Evolutionary conservation across 1,284 basidiomycete species (phyloP).

Genomic region (Leccinum griseonigrum): DNA sequence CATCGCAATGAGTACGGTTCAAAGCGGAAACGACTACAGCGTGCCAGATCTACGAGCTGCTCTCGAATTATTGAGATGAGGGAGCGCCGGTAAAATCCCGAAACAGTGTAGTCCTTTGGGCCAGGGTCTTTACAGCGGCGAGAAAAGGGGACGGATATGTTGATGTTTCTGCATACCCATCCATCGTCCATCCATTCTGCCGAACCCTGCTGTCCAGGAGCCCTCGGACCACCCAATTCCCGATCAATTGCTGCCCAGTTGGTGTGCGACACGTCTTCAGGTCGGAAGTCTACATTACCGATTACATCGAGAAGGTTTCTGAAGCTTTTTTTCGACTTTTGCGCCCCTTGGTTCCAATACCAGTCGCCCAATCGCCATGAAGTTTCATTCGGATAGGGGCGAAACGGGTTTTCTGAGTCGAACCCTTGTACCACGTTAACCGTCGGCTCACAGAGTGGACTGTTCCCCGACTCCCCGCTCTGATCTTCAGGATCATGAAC

Average conservation of each 20-base stretch:
- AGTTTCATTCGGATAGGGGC: neutral
- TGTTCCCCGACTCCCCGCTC: neutral
- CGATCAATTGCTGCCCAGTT: neutral
- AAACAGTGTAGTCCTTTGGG: neutral
- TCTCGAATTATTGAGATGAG: neutral
- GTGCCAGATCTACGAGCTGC: neutral
- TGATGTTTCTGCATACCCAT: neutral
- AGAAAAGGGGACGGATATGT: neutral
- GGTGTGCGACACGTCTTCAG: neutral
- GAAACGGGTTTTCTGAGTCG: neutral
- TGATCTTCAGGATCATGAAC: neutral
- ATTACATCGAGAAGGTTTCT: neutral
- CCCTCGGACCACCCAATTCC: neutral
- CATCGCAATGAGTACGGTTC: neutral
- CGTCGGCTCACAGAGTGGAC: neutral
- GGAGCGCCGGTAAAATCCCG: neutral
- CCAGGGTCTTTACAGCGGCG: neutral
- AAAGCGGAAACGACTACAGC: neutral
- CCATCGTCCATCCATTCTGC: neutral
- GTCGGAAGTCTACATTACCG: neutral
- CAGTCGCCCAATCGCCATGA: neutral
- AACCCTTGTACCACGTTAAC: neutral
- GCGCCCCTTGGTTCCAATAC: neutral
- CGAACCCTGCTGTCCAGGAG: neutral
- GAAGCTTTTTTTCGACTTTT: neutral